Evolutionary conservation across 129 eudicot genomes (phyloP), one percentile per base, ranked within the genome.

Genomic region (Gnaphalium uliginosum): DNA sequence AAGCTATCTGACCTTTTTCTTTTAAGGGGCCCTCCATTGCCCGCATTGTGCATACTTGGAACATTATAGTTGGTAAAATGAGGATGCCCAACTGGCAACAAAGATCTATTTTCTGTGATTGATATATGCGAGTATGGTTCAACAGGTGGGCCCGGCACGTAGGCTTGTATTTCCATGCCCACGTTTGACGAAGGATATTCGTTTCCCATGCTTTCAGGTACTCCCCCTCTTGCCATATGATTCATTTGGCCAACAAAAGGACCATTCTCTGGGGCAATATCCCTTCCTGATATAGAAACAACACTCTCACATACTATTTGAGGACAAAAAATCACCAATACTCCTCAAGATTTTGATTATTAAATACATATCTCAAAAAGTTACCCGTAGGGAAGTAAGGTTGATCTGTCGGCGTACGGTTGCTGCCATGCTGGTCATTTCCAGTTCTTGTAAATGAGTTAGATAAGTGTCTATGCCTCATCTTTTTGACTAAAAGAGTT

Each of bases 381-480:
- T 62, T 83, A 86, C 90, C 90, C 9, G 81, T 39, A 46, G 83
- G 83, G 69, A 72, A 61, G 81, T 80, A 80, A 35, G 87, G 51
- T 59, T 83, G 85, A 15, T 80, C 79, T 33, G 73, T 68, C 4
- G 82, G 72, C 11, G 76, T 66, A 72, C 50, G 85, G 78, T 79
- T 76, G 75, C 62, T 62, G 22, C 60, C 66, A 17, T 79, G 84
- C 57, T 80, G 83, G 72, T 80, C 81, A 24, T 35, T 32, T 67
- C 77, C 84, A 19, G 78, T 60, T 76, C 83, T 33, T 29, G 83
- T 57, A 33, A 74, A 83, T 29, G 83, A 67, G 78, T 80, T 71
- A 46, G 89, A 68, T 48, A 73, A 76, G 82, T 79, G 75, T 46
- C 87, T 46, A 76, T 73, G 87, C 75, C 87, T 85, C 90, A 86